Conservation (phyloP, 2,329 filamentous ascomycete species). For the Colletotrichum tanaceti region DNA sequence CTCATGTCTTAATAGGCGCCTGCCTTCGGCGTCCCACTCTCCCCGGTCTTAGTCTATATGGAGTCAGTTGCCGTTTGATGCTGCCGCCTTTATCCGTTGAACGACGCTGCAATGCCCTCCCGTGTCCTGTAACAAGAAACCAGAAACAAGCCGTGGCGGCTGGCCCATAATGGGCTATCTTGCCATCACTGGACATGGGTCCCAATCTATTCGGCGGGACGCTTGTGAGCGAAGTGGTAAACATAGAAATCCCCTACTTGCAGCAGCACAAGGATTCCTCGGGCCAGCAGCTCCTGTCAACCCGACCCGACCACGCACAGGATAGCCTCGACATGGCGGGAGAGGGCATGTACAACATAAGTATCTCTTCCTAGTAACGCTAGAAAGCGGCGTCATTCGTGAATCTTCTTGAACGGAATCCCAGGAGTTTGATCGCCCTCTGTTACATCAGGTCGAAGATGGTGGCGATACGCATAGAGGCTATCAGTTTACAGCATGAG, state of each 20-base stretch:
- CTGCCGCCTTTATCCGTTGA: background rate
- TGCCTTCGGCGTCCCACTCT: background rate
- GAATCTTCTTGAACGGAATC: background rate
- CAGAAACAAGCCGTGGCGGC: constrained; percentile 19
- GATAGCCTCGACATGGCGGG: constrained; percentile 5
- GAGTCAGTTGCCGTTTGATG: constrained; percentile 8
- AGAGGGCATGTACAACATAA: background rate
- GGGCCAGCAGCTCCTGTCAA: constrained; percentile 9
- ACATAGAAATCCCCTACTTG: constrained; percentile 22
- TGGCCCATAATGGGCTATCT: constrained; percentile 4
- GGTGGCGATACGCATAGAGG: constrained; percentile 6
- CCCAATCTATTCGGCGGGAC: constrained; percentile 13
- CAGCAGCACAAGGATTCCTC: constrained; percentile 8
- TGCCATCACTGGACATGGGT: background rate
- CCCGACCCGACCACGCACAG: constrained; percentile 17
- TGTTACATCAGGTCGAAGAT: background rate
- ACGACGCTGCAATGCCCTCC: background rate
- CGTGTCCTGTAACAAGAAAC: constrained; percentile 22
- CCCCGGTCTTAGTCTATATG: constrained; percentile 28
- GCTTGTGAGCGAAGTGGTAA: constrained; percentile 12
- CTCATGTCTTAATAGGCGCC: background rate
- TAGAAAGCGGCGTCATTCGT: background rate
- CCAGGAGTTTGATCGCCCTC: background rate
- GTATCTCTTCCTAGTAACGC: constrained; percentile 9
- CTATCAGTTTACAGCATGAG: constrained; percentile 21